These are phyloP conservation scores for Petunia hybrid DNA, from an alignment of 305 asterid genomes.

Conservation along the genomic window DNA sequence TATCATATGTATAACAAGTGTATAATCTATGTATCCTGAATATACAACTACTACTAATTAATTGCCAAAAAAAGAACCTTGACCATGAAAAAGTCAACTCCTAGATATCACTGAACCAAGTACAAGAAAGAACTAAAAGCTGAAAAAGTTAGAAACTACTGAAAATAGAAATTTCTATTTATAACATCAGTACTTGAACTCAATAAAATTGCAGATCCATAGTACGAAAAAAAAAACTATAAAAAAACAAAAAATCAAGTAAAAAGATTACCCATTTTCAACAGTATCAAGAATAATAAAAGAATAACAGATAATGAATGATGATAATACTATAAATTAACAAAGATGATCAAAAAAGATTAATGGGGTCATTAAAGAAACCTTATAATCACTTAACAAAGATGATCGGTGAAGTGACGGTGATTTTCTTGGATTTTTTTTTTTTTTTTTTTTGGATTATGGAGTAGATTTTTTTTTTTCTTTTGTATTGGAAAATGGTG, in stretches of 20 bases:
- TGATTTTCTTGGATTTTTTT: background rate
- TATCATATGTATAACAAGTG: background rate
- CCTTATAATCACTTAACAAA: slow-evolving; percentile 8
- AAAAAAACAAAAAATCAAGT: background rate
- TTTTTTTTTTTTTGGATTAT: background rate
- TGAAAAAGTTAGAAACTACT: background rate
- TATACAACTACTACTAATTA: background rate
- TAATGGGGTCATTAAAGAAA: slow-evolving; percentile 26
- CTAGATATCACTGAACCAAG: background rate
- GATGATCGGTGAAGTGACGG: slow-evolving; percentile 25
- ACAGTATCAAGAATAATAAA: background rate
- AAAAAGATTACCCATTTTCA: background rate
- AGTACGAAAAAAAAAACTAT: background rate
- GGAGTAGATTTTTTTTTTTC: background rate
- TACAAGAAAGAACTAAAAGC: background rate
- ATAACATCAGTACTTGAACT: background rate
- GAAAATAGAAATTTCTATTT: background rate
- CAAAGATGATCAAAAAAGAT: slow-evolving; percentile 17
- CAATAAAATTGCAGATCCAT: slow-evolving; percentile 18
- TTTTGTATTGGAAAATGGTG: background rate
- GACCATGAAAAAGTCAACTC: background rate
- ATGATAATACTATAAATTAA: background rate
- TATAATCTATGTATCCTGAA: background rate
- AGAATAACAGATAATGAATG: background rate
- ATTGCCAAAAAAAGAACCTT: background rate